Conservation (phyloP, 768 basidiomycete species). For the Pleurotus giganteus region DNA sequence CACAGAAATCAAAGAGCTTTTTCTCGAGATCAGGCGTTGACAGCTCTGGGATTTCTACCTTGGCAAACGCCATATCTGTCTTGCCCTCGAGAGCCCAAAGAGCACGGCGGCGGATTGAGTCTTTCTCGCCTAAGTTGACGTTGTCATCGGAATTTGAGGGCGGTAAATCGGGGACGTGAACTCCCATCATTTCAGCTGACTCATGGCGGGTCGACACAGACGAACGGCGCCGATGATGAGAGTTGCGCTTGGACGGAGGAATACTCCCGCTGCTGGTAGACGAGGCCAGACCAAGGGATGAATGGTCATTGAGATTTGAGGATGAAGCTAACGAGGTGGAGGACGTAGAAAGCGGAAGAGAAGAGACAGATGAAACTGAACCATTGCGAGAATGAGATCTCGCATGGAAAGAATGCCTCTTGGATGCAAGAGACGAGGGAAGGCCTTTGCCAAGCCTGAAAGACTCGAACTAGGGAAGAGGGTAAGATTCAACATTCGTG, state of each 20-base stretch:
- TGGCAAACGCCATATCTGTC: conserved; percentile 64
- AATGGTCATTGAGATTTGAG: conserved; percentile 33
- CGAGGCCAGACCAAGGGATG: conserved; percentile 28
- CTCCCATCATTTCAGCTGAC: conserved; percentile 89
- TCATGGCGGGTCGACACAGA: conserved; percentile 89
- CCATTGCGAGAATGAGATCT: conserved; percentile 74
- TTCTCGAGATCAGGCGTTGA: conserved; percentile 55
- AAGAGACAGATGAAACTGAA: conserved; percentile 49
- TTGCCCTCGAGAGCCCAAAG: conserved; percentile 88
- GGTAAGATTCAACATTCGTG: background rate
- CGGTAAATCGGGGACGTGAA: conserved; percentile 66
- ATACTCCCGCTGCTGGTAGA: conserved; percentile 20
- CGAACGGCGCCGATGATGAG: conserved; percentile 82
- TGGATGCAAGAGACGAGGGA: conserved; percentile 27
- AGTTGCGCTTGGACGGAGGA: conserved; percentile 54
- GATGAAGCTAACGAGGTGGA: conserved; percentile 34
- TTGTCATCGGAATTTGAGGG: conserved; percentile 62
- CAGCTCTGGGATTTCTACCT: conserved; percentile 84
- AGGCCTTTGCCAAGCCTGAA: conserved; percentile 65
- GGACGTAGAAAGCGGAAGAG: conserved; percentile 39
- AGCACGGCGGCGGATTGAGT: conserved; percentile 78
- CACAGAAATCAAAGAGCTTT: conserved; percentile 64
- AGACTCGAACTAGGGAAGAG: conserved; percentile 54
- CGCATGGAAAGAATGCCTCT: conserved; percentile 46
- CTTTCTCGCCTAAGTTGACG: conserved; percentile 67